Conservation (phyloP, 164 flowering plant species). For the Berberis vulgaris region DNA sequence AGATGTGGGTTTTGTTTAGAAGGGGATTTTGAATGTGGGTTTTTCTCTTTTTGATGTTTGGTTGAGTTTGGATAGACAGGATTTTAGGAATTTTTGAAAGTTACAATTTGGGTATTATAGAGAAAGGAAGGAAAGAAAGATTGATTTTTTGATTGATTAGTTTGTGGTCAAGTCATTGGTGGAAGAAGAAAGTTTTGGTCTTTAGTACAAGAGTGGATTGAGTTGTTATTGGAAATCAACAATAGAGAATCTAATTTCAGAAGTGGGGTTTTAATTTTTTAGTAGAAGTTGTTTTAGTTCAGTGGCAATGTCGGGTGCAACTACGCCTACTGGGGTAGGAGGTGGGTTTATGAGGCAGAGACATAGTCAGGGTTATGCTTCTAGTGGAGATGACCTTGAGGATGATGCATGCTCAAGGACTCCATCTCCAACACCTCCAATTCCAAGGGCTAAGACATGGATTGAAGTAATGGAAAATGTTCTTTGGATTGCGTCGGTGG, state of each 20-base stretch:
- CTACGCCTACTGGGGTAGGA: slow-evolving; percentile 36
- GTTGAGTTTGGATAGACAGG: background rate
- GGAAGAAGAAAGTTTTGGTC: background rate
- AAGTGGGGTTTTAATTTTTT: too few species aligned
- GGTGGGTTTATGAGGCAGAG: slow-evolving; percentile 76
- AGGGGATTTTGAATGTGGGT: slow-evolving; percentile 13
- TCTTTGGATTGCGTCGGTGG: slow-evolving; percentile 80
- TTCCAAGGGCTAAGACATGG: slow-evolving; percentile 44
- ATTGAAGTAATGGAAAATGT: slow-evolving; percentile 58
- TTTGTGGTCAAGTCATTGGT: background rate
- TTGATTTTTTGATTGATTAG: slow-evolving; percentile 1
- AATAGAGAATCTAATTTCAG: too few species aligned
- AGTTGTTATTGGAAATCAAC: background rate
- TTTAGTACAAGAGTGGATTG: background rate
- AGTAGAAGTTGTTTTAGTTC: background rate
- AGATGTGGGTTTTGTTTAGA: slow-evolving; percentile 16
- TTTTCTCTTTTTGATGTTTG: background rate
- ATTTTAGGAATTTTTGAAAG: slow-evolving; percentile 9
- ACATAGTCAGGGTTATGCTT: slow-evolving; percentile 77
- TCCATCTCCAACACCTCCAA: slow-evolving; percentile 14
- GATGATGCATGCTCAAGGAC: slow-evolving; percentile 75
- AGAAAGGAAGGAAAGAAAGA: background rate
- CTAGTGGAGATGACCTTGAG: slow-evolving; percentile 71
- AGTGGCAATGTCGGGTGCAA: slow-evolving; percentile 72
- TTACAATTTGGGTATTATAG: background rate